Percentiles rank a stretch among this genome's conserved stretches.
phyloP scores from a whole-genome alignment of 169 alveolate species.

The Eimeria acervulina region DNA sequence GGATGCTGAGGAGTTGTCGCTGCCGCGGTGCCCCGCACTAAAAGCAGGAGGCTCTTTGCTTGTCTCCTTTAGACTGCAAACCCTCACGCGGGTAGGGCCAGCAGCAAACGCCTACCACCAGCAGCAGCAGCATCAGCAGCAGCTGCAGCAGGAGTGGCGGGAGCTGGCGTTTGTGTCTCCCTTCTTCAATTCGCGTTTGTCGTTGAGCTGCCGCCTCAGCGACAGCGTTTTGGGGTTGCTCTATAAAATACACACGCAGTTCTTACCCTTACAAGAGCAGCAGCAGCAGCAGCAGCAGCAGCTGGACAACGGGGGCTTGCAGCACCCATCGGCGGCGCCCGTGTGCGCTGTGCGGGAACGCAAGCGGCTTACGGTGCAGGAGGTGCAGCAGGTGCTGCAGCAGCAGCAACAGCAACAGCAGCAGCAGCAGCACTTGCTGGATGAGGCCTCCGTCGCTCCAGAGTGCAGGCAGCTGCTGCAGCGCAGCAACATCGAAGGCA shows the following conservation, averaged over 20 bases:
- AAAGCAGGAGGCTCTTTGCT: not conserved
- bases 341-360: slow-evolving; percentile 8
- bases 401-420: not conserved
- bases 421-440: not conserved
- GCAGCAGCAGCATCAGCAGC: slow-evolving; percentile 40
- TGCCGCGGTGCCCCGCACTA: slow-evolving; percentile 12
- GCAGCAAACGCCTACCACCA: not conserved
- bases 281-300: no score
- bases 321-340: slow-evolving; percentile 4
- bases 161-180: slow-evolving; percentile 26
- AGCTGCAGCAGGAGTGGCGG: not conserved
- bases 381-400: slow-evolving; percentile 27
- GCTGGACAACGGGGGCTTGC: not conserved
- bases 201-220: not conserved
- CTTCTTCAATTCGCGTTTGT: not conserved
- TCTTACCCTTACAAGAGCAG: not conserved
- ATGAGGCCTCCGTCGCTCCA: not conserved
- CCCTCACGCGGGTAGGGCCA: not conserved
- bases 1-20: slow-evolving; percentile 20
- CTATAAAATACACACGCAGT: not conserved
- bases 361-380: not conserved
- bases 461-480: not conserved
- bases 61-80: not conserved
- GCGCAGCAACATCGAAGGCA: not conserved
- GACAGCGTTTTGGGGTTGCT: not conserved